These are phyloP conservation scores for Penicillium aurantiogriseum DNA, from an alignment of 2,329 filamentous ascomycete genomes.

Conservation along the genomic window DNA sequence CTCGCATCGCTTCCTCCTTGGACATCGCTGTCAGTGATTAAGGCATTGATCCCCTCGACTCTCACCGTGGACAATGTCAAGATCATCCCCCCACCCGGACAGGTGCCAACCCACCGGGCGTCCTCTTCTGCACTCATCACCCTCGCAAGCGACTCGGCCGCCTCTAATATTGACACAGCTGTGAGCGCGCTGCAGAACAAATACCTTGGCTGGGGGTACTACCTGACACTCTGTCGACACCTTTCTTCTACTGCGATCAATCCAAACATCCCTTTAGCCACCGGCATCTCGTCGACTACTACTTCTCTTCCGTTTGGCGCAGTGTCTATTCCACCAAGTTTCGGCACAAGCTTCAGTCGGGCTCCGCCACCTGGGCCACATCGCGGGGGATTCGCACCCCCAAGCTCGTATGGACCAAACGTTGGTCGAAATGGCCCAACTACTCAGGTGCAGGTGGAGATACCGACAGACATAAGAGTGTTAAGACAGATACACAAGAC, in stretches of 20 bases:
- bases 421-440: constrained; percentile 52
- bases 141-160: constrained; percentile 74
- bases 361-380: constrained; percentile 50
- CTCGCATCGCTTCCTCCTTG: constrained; percentile 55
- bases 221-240: constrained; percentile 76
- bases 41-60: constrained; percentile 50
- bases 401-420: constrained; percentile 62
- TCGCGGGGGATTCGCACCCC: constrained; percentile 71
- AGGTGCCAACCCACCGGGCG: constrained; percentile 60
- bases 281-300: constrained; percentile 48
- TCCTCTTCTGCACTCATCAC: constrained; percentile 77
- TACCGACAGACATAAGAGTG: constrained; percentile 74
- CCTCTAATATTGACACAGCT: constrained; percentile 76
- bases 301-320: constrained; percentile 74
- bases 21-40: constrained; percentile 51
- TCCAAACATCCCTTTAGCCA: constrained; percentile 50
- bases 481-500: constrained; percentile 85
- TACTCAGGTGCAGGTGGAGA: constrained; percentile 67
- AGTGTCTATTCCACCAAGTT: constrained; percentile 57
- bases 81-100: constrained; percentile 59
- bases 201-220: constrained; percentile 82
- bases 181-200: constrained; percentile 77
- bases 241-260: constrained; percentile 72
- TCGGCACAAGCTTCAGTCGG: constrained; percentile 48
- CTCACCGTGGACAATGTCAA: constrained; percentile 71